Base-by-base conservation (phyloP, 2,329 filamentous ascomycete species). In the Aspergillus amoenus region DNA sequence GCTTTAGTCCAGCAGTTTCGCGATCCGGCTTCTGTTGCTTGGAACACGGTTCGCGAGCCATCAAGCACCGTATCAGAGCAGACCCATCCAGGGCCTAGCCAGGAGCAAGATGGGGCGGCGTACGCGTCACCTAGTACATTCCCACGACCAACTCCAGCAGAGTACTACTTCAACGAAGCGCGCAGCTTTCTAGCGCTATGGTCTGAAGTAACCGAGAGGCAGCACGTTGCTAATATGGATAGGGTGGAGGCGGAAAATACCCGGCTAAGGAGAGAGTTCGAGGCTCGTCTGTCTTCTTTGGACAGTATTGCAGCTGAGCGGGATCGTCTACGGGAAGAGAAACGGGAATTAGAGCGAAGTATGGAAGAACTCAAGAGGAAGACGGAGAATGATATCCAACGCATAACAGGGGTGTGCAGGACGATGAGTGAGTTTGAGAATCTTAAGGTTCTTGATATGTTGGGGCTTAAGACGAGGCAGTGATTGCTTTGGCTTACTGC, bases 1-100 rank as follows among this genome's bases (percentile, higher is more conserved):
- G 27, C 8, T 11, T 9, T 9, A 4, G 3, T 11, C 9, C 27
- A 30, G 9, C 27, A 30, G 9, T 11, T 30, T 30, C 27, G 27
- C 27, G 27, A 30, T 30, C 8, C 27, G 3, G 9, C 27, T 9
- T 30, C 27, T 1, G 27, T 30, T 3, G 27, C 27, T 2, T 30
- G 27, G 27, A 30, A 30, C 3, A 30, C 27, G 1, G 9, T 30
- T 11, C 8, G 27, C 9, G 9, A 30, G 8, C 2, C 27, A 11
- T 30, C 27, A 9, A 30, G 27, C 9, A 30, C 27, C 11, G 9
- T 1, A 3, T 30, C 9, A 4, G 27, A 9, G 3, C 27, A 30
- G 0, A 4, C 4, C 1, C 27, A 11, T 11, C 27, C 2, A 11
- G 11, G 8, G 1, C 3, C 27, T 9, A 11, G 27, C 4, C 3